These are phyloP conservation scores for Gamsiella multidivaricata DNA, from an alignment of 192 early-diverging fungal genomes.

Conservation along the genomic window DNA sequence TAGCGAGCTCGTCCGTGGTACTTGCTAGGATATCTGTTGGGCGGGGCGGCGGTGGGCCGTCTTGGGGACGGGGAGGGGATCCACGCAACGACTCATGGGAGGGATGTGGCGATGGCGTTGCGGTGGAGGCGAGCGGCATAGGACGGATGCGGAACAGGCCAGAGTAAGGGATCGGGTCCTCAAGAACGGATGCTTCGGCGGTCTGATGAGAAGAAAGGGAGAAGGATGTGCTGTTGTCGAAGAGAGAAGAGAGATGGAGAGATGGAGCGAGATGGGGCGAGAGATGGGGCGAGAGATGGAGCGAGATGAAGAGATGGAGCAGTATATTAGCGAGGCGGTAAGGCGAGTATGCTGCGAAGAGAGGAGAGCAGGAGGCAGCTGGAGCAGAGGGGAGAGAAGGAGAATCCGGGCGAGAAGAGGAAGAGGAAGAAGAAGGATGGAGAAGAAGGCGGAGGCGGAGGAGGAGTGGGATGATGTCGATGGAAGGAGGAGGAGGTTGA, in stretches of 20 bases:
- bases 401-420: no score
- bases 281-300: neutral
- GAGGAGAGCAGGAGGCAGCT: no score
- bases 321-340: no score
- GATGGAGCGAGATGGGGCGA: slow-evolving; percentile 1
- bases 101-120: slow-evolving; percentile 12
- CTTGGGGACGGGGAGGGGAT: slow-evolving; percentile 2
- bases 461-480: no score
- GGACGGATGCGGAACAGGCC: slow-evolving; percentile 53
- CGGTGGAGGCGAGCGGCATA: slow-evolving; percentile 42
- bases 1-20: slow-evolving; percentile 53
- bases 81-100: slow-evolving; percentile 16
- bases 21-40: slow-evolving; percentile 32
- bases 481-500: no score
- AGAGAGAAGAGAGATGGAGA: slow-evolving; percentile 9
- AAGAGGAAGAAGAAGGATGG: no score
- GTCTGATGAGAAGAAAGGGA: slow-evolving; percentile 14
- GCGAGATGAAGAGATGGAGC: neutral
- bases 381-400: no score
- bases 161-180: slow-evolving; percentile 54
- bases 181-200: slow-evolving; percentile 31
- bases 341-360: no score
- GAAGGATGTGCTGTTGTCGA: no score
- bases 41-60: neutral
- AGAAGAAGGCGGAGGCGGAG: no score